Percentiles rank a stretch among this genome's conserved stretches.
Conservation (phyloP, 108 stramenopile genomes). For the Bacterosira constricta region DNA sequence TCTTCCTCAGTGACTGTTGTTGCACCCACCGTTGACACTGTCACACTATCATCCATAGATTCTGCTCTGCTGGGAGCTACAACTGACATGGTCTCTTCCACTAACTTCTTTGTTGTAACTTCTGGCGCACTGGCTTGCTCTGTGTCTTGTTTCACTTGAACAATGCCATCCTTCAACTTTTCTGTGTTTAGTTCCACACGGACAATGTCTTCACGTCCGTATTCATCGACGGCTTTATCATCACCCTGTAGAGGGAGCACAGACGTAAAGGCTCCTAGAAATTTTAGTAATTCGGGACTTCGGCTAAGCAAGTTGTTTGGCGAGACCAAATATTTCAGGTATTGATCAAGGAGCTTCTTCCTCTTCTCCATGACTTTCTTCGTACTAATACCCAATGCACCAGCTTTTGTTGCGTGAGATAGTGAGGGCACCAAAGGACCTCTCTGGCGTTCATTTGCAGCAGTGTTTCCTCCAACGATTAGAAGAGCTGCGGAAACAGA, state of each 20-base stretch:
- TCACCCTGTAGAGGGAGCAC: constrained; percentile 55
- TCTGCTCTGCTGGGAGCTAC: constrained; percentile 1
- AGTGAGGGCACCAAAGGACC: constrained; percentile 77
- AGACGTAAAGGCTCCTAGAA: constrained; percentile 76
- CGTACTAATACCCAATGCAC: constrained; percentile 60
- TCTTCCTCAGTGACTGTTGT: background rate
- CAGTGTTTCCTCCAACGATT: constrained; percentile 49
- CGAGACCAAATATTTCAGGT: constrained; percentile 69
- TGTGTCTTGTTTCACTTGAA: constrained; percentile 29
- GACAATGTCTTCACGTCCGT: constrained; percentile 37
- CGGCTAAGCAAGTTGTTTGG: constrained; percentile 60
- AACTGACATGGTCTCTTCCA: background rate
- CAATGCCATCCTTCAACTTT: constrained; percentile 41
- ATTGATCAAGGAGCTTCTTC: constrained; percentile 70
- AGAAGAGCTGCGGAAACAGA: constrained; percentile 67
- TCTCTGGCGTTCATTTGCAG: constrained; percentile 40
- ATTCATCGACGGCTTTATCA: constrained; percentile 23
- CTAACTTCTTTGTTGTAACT: background rate
- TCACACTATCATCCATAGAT: background rate
- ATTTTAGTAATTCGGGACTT: constrained; percentile 76
- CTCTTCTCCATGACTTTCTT: constrained; percentile 68
- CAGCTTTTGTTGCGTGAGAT: constrained; percentile 72
- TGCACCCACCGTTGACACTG: background rate
- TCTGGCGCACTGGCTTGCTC: background rate
- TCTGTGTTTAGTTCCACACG: constrained; percentile 42